Evolutionary conservation across 208 protist species (phyloP).

Genomic region (Endotrypanum monterogeii): DNA sequence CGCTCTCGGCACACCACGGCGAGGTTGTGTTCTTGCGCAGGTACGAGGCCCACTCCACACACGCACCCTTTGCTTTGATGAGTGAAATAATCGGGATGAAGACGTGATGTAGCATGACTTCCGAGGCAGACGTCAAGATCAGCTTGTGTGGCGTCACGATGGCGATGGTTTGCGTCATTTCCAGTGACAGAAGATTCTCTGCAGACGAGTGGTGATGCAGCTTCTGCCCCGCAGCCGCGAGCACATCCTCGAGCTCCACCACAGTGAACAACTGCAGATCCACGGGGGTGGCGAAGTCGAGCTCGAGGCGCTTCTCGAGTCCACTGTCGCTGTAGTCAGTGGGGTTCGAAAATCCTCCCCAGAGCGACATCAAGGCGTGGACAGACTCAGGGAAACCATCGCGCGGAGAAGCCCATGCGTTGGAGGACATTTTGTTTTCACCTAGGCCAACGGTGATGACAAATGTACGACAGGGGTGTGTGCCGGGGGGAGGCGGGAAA

Average conservation of each 20-base stretch:
- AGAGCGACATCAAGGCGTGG: constrained; percentile 83
- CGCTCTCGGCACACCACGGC: constrained; percentile 53
- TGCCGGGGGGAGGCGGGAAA: constrained; percentile 4
- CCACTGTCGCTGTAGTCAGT: constrained; percentile 56
- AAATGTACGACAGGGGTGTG: not conserved
- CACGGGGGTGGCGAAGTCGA: constrained; percentile 62
- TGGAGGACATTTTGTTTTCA: constrained; percentile 22
- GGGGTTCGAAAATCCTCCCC: constrained; percentile 74
- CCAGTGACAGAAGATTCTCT: constrained; percentile 39
- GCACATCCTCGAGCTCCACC: constrained; percentile 40
- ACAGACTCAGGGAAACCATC: constrained; percentile 78
- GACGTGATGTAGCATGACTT: constrained; percentile 71
- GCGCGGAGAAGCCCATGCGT: constrained; percentile 50
- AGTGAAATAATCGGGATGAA: constrained; percentile 51
- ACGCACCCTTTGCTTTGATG: constrained; percentile 26
- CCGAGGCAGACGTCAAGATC: constrained; percentile 47
- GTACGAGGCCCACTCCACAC: constrained; percentile 85
- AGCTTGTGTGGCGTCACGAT: constrained; percentile 53
- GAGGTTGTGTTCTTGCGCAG: constrained; percentile 80
- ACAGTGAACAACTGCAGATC: constrained; percentile 25
- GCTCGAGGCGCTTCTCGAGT: constrained; percentile 85
- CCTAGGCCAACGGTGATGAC: not conserved
- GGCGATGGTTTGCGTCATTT: constrained; percentile 50
- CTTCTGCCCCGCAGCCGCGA: constrained; percentile 44
- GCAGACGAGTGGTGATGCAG: constrained; percentile 31